A percentile compares a stretch with the other conserved stretches of the same genome.
phyloP scores from a whole-genome alignment of 371 early-diverging fungal genomes.

The Syncephalastrum sp. region DNA sequence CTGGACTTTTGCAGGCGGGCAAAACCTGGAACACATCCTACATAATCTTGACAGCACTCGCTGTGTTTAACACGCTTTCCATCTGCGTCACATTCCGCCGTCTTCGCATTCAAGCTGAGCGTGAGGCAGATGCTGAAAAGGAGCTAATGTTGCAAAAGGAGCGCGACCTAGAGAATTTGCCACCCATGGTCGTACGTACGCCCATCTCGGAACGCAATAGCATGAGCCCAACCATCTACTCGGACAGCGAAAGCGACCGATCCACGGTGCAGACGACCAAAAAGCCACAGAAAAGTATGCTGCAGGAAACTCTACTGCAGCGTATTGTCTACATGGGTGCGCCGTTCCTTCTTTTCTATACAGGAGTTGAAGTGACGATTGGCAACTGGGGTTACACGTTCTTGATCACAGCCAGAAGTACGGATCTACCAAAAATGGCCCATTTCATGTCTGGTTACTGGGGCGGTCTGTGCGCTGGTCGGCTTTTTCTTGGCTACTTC shows the following conservation, averaged over 20 bases:
- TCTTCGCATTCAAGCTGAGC: constrained; percentile 13
- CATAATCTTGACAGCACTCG: constrained; percentile 16
- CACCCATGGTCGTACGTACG: background rate
- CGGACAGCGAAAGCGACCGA: background rate
- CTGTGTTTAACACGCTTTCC: constrained; percentile 12
- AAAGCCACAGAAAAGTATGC: constrained; percentile 2
- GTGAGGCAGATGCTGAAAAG: constrained; percentile 12
- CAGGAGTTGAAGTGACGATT: constrained; percentile 29
- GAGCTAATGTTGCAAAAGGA: constrained; percentile 2
- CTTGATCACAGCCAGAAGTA: constrained; percentile 20
- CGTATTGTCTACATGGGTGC: constrained; percentile 19
- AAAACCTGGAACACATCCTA: constrained; percentile 25
- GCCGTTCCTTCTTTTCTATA: constrained; percentile 23
- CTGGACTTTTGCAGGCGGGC: constrained; percentile 9
- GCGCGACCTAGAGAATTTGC: no score
- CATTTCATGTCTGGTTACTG: constrained; percentile 29
- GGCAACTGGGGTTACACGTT: constrained; percentile 30
- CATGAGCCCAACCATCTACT: background rate
- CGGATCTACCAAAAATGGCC: constrained; percentile 21
- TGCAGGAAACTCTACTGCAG: constrained; percentile 9
- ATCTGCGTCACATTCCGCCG: constrained; percentile 10
- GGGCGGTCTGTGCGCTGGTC: constrained; percentile 26
- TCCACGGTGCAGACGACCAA: background rate
- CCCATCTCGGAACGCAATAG: background rate
- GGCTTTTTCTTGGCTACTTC: constrained; percentile 21